phyloP scores from a whole-genome alignment of 768 basidiomycete genomes.

The Trametes villosa region DNA sequence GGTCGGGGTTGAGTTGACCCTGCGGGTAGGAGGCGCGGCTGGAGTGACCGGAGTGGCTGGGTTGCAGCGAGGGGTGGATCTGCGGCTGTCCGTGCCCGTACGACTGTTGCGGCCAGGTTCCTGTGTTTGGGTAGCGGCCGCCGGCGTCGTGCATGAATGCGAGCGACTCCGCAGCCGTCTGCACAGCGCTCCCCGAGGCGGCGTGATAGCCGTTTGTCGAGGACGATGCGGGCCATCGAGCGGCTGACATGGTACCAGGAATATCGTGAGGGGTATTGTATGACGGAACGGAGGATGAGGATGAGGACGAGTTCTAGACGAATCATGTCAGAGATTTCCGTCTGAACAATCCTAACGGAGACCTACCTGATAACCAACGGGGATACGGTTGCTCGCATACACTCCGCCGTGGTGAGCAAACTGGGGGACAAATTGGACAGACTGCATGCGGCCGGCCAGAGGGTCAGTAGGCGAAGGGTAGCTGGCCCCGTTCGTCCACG shows the following conservation, averaged over 20 bases:
- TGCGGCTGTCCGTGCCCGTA: conserved; percentile 9
- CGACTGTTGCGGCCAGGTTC: conserved; percentile 6
- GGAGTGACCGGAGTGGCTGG: neutral
- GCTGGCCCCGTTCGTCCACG: conserved; percentile 18
- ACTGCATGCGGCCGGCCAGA: conserved; percentile 11
- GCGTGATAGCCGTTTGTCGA: conserved; percentile 17
- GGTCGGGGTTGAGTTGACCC: conserved; percentile 6
- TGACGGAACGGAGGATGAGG: neutral
- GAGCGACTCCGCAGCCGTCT: conserved; percentile 24
- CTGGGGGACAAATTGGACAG: conserved; percentile 15
- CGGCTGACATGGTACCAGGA: conserved; percentile 11
- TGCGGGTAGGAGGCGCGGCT: conserved; percentile 5
- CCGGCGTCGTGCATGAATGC: conserved; percentile 22
- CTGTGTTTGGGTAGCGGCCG: conserved; percentile 7
- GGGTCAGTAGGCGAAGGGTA: conserved; percentile 15
- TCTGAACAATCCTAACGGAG: neutral
- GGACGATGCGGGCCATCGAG: conserved; percentile 14
- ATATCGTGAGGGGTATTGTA: conserved; percentile 1
- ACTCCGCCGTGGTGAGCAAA: conserved; percentile 15
- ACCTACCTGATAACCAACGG: conserved; percentile 21
- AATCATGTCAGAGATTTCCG: neutral
- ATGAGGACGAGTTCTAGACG: neutral
- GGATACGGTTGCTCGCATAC: conserved; percentile 9
- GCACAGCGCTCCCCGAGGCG: conserved; percentile 6
- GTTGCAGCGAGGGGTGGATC: neutral